Evolutionary conservation across 768 basidiomycete species (phyloP).

Genomic region (Lactarius quietus): DNA sequence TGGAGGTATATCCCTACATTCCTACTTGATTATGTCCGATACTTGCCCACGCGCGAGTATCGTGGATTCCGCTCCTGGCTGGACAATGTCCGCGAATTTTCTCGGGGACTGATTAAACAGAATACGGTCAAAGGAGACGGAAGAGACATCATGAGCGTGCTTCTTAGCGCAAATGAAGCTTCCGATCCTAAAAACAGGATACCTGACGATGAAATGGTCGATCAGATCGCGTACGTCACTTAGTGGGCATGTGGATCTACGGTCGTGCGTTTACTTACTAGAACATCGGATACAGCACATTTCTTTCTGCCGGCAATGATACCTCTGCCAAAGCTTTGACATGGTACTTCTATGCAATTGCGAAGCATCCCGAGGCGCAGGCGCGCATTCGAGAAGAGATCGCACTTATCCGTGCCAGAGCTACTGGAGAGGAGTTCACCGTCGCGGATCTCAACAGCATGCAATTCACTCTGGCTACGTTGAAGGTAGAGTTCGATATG

Average conservation of each 20-base stretch:
- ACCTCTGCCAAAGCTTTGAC: not conserved
- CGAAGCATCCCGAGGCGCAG: conserved; percentile 4
- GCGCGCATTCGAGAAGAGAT: conserved; percentile 23
- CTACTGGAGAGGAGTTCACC: not conserved
- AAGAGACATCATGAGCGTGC: not conserved
- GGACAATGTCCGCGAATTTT: not conserved
- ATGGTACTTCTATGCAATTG: conserved; percentile 1
- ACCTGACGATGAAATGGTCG: not conserved
- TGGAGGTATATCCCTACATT: not conserved
- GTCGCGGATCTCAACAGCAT: conserved; percentile 5
- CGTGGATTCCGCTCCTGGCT: not conserved
- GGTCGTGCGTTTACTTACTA: not conserved
- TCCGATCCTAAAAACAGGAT: not conserved
- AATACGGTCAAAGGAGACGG: not conserved
- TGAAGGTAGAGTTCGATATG: conserved; percentile 12
- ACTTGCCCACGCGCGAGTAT: not conserved
- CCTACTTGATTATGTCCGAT: not conserved
- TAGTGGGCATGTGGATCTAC: not conserved
- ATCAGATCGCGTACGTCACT: not conserved
- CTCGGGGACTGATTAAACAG: not conserved
- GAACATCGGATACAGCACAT: not conserved
- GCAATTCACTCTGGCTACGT: not conserved
- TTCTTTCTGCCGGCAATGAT: conserved; percentile 3
- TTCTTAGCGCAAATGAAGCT: not conserved
- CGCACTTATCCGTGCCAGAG: not conserved